Evolutionary conservation across 2,329 filamentous ascomycete species (phyloP).

Genomic region (Phyllosticta capitalensis): DNA sequence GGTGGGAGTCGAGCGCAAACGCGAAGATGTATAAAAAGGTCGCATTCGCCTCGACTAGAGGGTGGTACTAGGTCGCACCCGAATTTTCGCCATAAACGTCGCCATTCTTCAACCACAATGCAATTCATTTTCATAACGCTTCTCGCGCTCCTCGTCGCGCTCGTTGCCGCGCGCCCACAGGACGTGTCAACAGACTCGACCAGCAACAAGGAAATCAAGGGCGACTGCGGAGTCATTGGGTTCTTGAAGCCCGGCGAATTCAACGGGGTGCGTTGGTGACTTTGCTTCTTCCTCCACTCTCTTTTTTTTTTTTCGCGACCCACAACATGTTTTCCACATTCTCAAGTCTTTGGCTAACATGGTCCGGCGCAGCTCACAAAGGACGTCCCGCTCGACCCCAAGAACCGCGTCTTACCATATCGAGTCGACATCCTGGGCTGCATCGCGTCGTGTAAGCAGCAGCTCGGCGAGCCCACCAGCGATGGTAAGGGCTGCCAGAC

Average conservation of each 20-base stretch:
- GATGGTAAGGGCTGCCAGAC: not conserved
- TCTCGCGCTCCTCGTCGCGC: not conserved
- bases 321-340: no score
- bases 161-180: not conserved
- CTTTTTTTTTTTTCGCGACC: no score
- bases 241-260: not conserved
- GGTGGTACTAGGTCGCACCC: no score
- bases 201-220: not conserved
- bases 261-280: not conserved
- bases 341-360: not conserved
- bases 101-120: not conserved
- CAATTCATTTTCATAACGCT: not conserved
- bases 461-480: no score
- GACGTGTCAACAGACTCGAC: not conserved
- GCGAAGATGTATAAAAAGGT: no score
- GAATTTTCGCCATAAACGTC: no score
- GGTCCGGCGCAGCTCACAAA: not conserved
- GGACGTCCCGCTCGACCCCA: not conserved
- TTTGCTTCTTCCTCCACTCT: not conserved
- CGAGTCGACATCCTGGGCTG: not conserved
- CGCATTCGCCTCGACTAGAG: no score
- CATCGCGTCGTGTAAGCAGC: not conserved
- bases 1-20: no score
- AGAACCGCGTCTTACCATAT: not conserved
- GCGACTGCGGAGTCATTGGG: not conserved